These are phyloP conservation scores for Venturia carpophila DNA, from an alignment of 2,329 filamentous ascomycete species.

Conservation along the genomic window DNA sequence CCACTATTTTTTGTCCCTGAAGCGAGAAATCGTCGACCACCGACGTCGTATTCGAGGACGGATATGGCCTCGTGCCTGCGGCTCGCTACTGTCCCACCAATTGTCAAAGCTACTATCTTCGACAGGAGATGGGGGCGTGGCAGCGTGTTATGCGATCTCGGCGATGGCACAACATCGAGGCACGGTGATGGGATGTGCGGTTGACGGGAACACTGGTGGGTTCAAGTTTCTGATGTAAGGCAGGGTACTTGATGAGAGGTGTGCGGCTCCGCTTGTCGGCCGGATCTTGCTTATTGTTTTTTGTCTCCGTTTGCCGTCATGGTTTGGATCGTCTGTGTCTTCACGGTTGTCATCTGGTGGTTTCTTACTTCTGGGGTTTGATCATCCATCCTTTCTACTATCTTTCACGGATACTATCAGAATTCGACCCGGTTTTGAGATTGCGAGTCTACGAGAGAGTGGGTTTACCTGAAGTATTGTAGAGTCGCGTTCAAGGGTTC, in stretches of 20 bases:
- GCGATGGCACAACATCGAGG: background rate
- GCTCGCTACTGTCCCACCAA: too few species aligned
- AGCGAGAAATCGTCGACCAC: background rate
- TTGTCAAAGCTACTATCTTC: background rate
- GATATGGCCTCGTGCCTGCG: too few species aligned
- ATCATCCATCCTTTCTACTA: background rate
- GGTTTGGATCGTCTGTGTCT: background rate
- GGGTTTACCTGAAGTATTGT: too few species aligned
- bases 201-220: background rate
- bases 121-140: background rate
- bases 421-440: too few species aligned
- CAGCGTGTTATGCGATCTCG: slow-evolving; percentile 3
- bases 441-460: too few species aligned
- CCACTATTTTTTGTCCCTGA: background rate
- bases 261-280: background rate
- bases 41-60: too few species aligned
- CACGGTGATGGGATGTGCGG: background rate
- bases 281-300: background rate
- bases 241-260: background rate
- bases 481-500: background rate
- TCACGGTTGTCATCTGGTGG: background rate
- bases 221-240: background rate
- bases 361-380: background rate
- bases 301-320: background rate
- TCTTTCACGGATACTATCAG: too few species aligned